Evolutionary conservation across 164 flowering plant genomes (phyloP).

Genomic region (Aristolochia contorta): DNA sequence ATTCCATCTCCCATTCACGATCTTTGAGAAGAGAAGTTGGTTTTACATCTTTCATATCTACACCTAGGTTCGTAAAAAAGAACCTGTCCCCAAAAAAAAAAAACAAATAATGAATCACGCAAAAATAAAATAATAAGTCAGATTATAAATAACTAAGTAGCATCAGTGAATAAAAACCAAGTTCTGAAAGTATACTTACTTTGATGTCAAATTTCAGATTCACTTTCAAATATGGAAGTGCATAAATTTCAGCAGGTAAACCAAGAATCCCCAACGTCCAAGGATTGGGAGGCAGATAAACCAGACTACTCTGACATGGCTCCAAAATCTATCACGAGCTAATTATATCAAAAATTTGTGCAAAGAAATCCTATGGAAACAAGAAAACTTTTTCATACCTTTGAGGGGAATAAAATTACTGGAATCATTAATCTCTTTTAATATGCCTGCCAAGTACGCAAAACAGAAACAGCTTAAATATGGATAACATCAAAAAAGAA

Average conservation of each 20-base stretch:
- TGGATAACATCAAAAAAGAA: not conserved
- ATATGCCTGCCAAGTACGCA: constrained; percentile 56
- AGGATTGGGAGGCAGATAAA: constrained; percentile 94
- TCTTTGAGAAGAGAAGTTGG: constrained; percentile 84
- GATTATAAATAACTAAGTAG: not conserved
- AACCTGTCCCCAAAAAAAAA: constrained; percentile 41
- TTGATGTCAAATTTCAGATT: constrained; percentile 96
- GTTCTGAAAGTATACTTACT: constrained; percentile 25
- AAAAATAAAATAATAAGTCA: not conserved
- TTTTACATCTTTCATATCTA: constrained; percentile 77
- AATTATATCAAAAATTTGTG: not conserved
- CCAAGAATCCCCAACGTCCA: constrained; percentile 97
- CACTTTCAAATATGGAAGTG: constrained; percentile 92
- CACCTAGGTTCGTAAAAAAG: constrained; percentile 76
- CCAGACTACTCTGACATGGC: constrained; percentile 82
- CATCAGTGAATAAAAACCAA: not conserved
- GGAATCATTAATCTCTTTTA: constrained; percentile 97
- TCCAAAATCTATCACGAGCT: constrained; percentile 52
- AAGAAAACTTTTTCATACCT: constrained; percentile 39
- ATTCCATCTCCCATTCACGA: constrained; percentile 65
- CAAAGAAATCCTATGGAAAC: not conserved
- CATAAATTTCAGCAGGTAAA: constrained; percentile 85
- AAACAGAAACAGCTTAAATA: not conserved
- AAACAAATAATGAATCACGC: not conserved
- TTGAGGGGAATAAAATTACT: constrained; percentile 91